Evolutionary conservation across 1,284 basidiomycete species (phyloP).

Genomic region (Trichosporon sp.): DNA sequence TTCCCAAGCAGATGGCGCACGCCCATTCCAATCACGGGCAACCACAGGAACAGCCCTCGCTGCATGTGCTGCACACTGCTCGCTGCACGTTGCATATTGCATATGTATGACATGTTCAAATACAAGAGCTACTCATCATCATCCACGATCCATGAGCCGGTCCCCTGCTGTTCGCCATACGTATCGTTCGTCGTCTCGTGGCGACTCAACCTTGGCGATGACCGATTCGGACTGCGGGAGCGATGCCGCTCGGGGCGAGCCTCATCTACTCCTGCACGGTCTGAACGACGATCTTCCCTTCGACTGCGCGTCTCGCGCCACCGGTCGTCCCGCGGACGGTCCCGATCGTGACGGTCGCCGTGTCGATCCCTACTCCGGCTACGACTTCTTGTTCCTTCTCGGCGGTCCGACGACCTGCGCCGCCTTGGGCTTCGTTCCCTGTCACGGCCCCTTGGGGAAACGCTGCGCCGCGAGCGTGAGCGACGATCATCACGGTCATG

Average conservation of each 20-base stretch:
- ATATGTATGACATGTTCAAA: too few relatives aligned
- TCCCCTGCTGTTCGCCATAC: too few relatives aligned
- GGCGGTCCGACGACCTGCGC: conserved; percentile 5
- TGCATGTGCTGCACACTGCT: too few relatives aligned
- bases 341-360: neutral
- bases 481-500: neutral
- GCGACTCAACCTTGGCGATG: neutral
- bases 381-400: neutral
- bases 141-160: neutral
- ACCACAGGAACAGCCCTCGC: too few relatives aligned
- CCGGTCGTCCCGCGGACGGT: neutral
- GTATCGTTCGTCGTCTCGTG: neutral
- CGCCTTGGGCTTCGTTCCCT: conserved; percentile 3
- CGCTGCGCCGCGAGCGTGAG: conserved; percentile 21
- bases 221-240: too few relatives aligned
- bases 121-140: neutral
- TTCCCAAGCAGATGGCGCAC: too few relatives aligned
- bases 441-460: too few relatives aligned
- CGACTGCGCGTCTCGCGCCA: neutral
- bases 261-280: neutral
- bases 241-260: too few relatives aligned
- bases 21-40: too few relatives aligned
- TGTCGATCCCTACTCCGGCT: neutral
- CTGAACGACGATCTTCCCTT: neutral
- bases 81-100: too few relatives aligned